Evolutionary conservation across 805 yeast genomes (phyloP).

Genomic region (Kuraishia cidri): DNA sequence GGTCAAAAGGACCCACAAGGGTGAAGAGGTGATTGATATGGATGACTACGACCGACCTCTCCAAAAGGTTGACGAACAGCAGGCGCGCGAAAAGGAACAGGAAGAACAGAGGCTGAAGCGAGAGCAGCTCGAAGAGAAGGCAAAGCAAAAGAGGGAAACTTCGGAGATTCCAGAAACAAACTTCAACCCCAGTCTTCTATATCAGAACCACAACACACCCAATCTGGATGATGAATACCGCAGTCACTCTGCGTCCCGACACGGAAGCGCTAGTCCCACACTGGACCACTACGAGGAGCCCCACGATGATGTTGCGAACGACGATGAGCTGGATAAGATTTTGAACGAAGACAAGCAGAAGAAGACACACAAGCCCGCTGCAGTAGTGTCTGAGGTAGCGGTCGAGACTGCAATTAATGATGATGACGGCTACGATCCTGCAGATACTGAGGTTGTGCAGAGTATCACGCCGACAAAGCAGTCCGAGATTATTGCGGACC

Average conservation of each 20-base stretch:
- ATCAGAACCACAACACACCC: no score
- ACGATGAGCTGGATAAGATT: slow-evolving; percentile 3
- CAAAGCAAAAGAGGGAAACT: neutral
- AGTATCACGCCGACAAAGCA: slow-evolving; percentile 2
- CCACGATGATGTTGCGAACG: neutral
- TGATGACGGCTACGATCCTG: slow-evolving; percentile 14
- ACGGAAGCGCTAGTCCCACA: no score
- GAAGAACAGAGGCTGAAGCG: neutral
- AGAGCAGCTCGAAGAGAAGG: neutral
- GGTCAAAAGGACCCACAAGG: slow-evolving; percentile 77
- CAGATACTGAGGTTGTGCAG: slow-evolving; percentile 9
- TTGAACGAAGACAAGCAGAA: neutral
- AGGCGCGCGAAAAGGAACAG: slow-evolving; percentile 3
- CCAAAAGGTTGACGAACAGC: neutral
- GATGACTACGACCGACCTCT: slow-evolving; percentile 24
- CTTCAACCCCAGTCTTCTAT: no score
- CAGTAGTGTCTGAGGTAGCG: neutral
- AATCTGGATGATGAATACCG: no score
- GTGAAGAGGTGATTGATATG: slow-evolving; percentile 71
- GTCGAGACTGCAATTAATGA: neutral
- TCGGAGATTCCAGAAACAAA: no score
- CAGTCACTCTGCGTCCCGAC: no score
- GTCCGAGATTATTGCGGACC: neutral
- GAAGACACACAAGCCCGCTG: neutral
- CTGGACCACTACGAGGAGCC: no score